Evolutionary conservation across 1,284 basidiomycete species (phyloP).

Genomic region (Coniophora puteana): DNA sequence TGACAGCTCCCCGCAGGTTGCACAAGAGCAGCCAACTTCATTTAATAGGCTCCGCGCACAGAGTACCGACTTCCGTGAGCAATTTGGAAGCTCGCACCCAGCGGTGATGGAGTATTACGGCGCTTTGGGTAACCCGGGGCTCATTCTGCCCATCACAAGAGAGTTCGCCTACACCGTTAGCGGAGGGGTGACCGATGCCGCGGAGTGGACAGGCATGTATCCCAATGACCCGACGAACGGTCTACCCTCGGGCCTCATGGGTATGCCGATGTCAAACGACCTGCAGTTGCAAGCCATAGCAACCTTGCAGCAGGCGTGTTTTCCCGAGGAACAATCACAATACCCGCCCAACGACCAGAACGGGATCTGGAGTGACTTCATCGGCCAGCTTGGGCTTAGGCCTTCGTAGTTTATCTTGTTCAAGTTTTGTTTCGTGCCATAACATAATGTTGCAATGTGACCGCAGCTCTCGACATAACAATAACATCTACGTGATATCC

Average conservation of each 20-base stretch:
- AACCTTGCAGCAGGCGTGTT: too few relatives aligned
- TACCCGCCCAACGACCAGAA: conserved; percentile 8
- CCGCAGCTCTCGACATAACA: too few relatives aligned
- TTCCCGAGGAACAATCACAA: background rate
- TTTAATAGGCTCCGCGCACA: background rate
- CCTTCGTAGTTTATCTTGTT: background rate
- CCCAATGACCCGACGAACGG: too few relatives aligned
- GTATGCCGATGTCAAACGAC: too few relatives aligned
- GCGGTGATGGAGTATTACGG: conserved; percentile 10
- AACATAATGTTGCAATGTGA: too few relatives aligned
- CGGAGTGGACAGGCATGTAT: background rate
- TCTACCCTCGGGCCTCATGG: too few relatives aligned
- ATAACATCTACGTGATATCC: conserved; percentile 47
- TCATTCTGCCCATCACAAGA: conserved; percentile 6
- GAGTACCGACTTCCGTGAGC: conserved; percentile 4
- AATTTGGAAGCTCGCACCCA: conserved; percentile 6
- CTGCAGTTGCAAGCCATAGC: too few relatives aligned
- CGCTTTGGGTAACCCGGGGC: conserved; percentile 2
- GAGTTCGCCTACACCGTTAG: too few relatives aligned
- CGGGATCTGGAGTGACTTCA: conserved; percentile 17
- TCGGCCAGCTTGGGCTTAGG: conserved; percentile 13
- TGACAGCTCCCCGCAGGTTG: background rate
- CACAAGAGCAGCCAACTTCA: too few relatives aligned
- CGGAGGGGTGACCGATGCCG: too few relatives aligned
- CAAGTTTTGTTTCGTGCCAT: too few relatives aligned